Percentiles rank a stretch among this genome's conserved stretches.
Evolutionary conservation across 1,284 basidiomycete species (phyloP).

Genomic region (Schizophyllum amplum): DNA sequence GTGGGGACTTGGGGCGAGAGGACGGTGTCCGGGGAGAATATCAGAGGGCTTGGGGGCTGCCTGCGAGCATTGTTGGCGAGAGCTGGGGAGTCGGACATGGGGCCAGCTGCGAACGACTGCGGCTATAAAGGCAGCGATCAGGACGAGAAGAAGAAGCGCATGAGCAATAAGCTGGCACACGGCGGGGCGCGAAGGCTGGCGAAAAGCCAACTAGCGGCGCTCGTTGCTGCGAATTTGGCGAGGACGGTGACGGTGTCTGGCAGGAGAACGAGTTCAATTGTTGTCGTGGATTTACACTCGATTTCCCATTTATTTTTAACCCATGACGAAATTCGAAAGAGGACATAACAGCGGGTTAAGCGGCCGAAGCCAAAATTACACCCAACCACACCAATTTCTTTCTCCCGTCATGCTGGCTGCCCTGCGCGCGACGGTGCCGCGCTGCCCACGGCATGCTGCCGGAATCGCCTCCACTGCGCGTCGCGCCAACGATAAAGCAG

Average conservation of each 20-base stretch:
- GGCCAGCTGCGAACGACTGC: constrained; percentile 16
- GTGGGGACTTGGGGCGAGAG: constrained; percentile 42
- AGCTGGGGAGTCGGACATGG: constrained; percentile 50
- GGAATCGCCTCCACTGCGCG: neutral
- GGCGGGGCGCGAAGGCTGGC: neutral
- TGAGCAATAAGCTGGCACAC: neutral
- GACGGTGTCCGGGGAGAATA: constrained; percentile 61
- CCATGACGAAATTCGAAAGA: neutral
- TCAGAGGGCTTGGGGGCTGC: constrained; percentile 68
- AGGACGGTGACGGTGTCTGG: neutral
- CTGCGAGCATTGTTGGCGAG: constrained; percentile 33
- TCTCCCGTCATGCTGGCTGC: neutral
- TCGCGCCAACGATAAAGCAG: neutral
- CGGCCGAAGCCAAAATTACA: neutral
- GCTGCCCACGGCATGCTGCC: neutral
- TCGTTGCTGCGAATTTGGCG: neutral
- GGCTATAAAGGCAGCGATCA: constrained; percentile 13
- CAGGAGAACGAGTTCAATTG: neutral
- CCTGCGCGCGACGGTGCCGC: neutral
- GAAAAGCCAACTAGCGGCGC: neutral
- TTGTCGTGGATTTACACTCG: neutral
- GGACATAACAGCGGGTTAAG: neutral
- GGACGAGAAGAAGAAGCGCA: constrained; percentile 17
- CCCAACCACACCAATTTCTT: neutral
- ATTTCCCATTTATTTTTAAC: neutral